Evolutionary conservation across 176 grass and related monocot species (phyloP).

Genomic region (Paspalum vaginatum): DNA sequence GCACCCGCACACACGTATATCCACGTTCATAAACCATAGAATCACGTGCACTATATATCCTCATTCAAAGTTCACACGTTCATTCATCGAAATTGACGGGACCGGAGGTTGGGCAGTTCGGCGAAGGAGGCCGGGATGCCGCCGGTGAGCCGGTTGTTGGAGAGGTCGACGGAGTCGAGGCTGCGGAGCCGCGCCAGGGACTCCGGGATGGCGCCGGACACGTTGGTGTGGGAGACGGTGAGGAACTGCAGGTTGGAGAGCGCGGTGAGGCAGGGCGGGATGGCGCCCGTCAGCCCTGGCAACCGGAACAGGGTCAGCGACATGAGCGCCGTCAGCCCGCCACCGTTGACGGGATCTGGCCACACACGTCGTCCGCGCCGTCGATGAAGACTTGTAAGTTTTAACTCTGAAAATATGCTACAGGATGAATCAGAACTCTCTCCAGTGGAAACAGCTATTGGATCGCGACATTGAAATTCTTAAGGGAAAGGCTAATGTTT

Average conservation of each 20-base stretch:
- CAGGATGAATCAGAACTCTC: constrained; percentile 76
- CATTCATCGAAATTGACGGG: too few species aligned
- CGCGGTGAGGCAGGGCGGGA: constrained; percentile 61
- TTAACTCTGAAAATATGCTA: constrained; percentile 36
- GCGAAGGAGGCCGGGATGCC: constrained; percentile 51
- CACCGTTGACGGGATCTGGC: constrained; percentile 53
- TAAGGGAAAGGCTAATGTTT: constrained; percentile 85
- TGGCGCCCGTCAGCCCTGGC: constrained; percentile 54
- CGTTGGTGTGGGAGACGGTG: constrained; percentile 57
- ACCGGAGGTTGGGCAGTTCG: constrained; percentile 54
- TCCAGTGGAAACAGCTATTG: constrained; percentile 84
- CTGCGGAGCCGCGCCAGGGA: constrained; percentile 39
- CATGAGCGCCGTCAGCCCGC: constrained; percentile 54
- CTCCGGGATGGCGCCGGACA: constrained; percentile 63
- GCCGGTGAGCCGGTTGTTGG: constrained; percentile 57
- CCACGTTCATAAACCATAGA: too few species aligned
- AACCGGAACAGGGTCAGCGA: constrained; percentile 55
- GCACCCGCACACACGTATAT: too few species aligned
- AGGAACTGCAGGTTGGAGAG: constrained; percentile 67
- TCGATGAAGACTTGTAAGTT: constrained; percentile 55
- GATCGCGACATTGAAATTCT: constrained; percentile 88
- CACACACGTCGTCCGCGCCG: constrained; percentile 45
- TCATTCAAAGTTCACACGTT: too few species aligned
- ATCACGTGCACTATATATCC: too few species aligned
- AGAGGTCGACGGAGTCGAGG: constrained; percentile 62